Evolutionary conservation across 768 basidiomycete genomes (phyloP).

Genomic region (Russula olivacea): DNA sequence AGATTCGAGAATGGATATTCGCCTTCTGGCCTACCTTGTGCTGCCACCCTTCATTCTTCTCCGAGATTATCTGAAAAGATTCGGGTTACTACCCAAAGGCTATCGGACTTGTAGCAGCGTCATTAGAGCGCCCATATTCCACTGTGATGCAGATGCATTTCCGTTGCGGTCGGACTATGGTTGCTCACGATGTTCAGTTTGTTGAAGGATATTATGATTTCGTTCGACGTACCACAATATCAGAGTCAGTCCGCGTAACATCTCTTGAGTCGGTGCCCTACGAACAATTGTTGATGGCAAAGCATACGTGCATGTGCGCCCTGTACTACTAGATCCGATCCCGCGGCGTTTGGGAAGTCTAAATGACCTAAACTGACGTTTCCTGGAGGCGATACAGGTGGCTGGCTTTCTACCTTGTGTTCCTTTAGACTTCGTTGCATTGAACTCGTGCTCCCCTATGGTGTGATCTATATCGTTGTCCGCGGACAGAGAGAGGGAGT

Average conservation of each 20-base stretch:
- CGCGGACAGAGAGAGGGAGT: neutral
- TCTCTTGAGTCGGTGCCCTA: neutral
- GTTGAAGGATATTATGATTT: neutral
- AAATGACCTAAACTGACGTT: neutral
- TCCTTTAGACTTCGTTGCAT: neutral
- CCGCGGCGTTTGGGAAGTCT: neutral
- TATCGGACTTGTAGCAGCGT: neutral
- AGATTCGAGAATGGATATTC: slow-evolving; percentile 1
- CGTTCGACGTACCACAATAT: neutral
- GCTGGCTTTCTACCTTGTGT: neutral
- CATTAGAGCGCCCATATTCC: neutral
- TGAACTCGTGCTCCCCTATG: neutral
- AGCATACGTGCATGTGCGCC: neutral
- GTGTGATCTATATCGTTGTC: neutral
- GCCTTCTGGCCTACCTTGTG: neutral
- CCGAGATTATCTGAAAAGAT: neutral
- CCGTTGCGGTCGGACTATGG: neutral
- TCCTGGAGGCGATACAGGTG: neutral
- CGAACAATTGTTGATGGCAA: neutral
- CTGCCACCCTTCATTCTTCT: neutral
- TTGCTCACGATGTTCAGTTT: neutral
- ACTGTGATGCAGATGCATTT: neutral
- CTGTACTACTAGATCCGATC: neutral
- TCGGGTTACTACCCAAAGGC: neutral
- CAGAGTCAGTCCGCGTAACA: neutral